Percentiles rank a stretch among this genome's conserved stretches.
These are phyloP conservation scores for Penicillium cosmopolitanum DNA, from an alignment of 495 filamentous ascomycete genomes.

Conservation along the genomic window DNA sequence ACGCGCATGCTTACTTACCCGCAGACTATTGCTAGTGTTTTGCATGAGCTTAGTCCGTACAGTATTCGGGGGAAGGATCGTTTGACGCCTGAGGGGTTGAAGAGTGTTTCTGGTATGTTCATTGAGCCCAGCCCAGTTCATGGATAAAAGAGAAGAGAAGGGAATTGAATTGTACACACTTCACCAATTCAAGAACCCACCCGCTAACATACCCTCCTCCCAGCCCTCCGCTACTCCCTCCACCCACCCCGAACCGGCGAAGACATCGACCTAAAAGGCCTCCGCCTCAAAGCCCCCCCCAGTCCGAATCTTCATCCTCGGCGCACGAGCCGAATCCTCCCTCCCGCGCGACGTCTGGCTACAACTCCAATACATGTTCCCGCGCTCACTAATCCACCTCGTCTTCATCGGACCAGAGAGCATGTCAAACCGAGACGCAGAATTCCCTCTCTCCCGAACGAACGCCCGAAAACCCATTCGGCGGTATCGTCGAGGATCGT, in stretches of 20 bases:
- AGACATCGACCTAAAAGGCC: constrained; percentile 71
- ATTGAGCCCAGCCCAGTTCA: too few species aligned
- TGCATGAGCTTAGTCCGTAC: constrained; percentile 95
- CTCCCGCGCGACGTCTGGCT: constrained; percentile 93
- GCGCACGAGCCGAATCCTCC: constrained; percentile 94
- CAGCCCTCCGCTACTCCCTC: constrained; percentile 89
- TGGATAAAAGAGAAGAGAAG: too few species aligned
- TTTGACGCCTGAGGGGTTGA: constrained; percentile 83
- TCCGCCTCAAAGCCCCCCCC: constrained; percentile 81
- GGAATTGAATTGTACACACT: too few species aligned
- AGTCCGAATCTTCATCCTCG: constrained; percentile 90
- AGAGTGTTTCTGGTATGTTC: constrained; percentile 89
- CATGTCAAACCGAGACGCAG: constrained; percentile 86
- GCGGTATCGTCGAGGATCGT: constrained; percentile 86
- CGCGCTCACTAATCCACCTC: constrained; percentile 69
- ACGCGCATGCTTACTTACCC: constrained; percentile 94
- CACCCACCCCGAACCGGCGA: constrained; percentile 83
- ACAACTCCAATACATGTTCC: constrained; percentile 90
- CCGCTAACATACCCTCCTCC: not conserved
- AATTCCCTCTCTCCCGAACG: constrained; percentile 89
- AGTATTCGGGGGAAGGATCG: constrained; percentile 69
- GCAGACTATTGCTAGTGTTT: constrained; percentile 82
- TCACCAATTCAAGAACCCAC: too few species aligned
- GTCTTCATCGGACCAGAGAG: constrained; percentile 96
- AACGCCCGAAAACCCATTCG: constrained; percentile 84